Percentiles rank a stretch among this genome's conserved stretches.
These are phyloP conservation scores for slime mould (Dictyostelium discoideum) DNA, from an alignment of 78 protist genomes.

Conservation along the genomic window DNA sequence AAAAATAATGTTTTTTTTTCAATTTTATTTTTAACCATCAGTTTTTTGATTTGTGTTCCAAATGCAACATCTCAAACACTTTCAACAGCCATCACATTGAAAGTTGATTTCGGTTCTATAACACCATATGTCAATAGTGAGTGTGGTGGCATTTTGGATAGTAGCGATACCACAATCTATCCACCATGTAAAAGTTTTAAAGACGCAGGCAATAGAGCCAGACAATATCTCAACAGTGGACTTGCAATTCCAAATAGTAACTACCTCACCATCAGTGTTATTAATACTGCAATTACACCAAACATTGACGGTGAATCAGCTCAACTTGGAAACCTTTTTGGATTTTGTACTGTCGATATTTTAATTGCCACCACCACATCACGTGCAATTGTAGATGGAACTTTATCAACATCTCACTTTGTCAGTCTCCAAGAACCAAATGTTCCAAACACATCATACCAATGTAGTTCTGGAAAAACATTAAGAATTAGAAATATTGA, in stretches of 20 bases:
- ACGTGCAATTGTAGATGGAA: neutral
- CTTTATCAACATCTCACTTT: neutral
- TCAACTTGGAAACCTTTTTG: neutral
- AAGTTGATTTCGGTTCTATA: neutral
- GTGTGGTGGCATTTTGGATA: neutral
- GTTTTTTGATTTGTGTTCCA: neutral
- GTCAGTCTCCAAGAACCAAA: neutral
- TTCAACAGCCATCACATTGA: neutral
- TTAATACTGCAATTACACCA: neutral
- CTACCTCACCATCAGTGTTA: neutral
- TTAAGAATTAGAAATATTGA: neutral
- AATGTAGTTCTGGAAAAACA: neutral
- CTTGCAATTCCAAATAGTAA: neutral
- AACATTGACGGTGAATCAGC: neutral
- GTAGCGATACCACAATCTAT: neutral
- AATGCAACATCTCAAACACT: neutral
- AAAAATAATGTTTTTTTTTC: neutral
- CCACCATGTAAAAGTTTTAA: neutral
- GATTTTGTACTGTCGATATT: neutral
- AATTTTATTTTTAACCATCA: neutral
- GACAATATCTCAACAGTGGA: neutral
- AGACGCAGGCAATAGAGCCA: conserved; percentile 3
- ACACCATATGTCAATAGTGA: neutral
- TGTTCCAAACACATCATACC: neutral
- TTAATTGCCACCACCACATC: neutral